Evolutionary conservation across 2,329 filamentous ascomycete genomes (phyloP), one percentile per base, ranked within the genome.

Genomic region (Sclerotinia nivalis): DNA sequence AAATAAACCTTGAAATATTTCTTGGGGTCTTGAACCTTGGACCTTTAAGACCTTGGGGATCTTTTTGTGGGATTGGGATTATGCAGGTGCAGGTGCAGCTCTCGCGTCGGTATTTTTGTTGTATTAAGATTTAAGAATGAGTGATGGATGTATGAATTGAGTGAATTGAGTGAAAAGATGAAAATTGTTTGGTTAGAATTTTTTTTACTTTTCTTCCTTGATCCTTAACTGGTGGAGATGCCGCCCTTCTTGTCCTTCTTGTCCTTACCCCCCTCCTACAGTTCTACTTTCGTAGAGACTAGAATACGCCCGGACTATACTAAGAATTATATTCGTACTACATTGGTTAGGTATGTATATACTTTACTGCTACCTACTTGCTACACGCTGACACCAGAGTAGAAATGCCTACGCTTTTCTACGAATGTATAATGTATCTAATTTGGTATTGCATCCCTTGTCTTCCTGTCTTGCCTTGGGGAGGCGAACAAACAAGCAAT

Each of bases 51-150:
- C 37, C 31, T n/a, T 58, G 20, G 55, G 31, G 31, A 58, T 58
- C 20, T 56, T 56, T 56, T 56, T 13, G 54, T 56, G 31, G 54
- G 54, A 56, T 56, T 22, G 49, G 10, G 40, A n/a, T 18, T 45
- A 60, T 60, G 58, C 58, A 60, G 58, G 58, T 61, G 34, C 45
- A 49, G 12, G 15, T 47, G 43, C 22, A 40, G 34, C 55, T 40
- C 43, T 25, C 59, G 59, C 59, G 59, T 61, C 20, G 28, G 59
- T 47, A 47, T 47, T 47, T 22, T 61, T 61, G 25, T 61, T 47
- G 43, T 25, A 61, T 64, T n/a, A 65, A 65, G 10, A 47, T 22
- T 18, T 1, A 37, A 28, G 22, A 22, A 9, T n/a, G 28, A 20
- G 55, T 4, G 22, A 43, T n/a, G 55, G 22, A 22, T 43, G 37